Evolutionary conservation across 176 grass and related monocot species (phyloP).

Genomic region (bread wheat (Triticum aestivum)): IWGSC_CS_RefSeq_v2.1 NC_057802.1:425784682-425785181

Average conservation of each 20-base stretch:
- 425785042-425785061: background rate
- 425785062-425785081: background rate
- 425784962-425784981: background rate
- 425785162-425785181: background rate
- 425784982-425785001: background rate
- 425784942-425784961: background rate
- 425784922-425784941: background rate
- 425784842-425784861: background rate
- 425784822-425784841: background rate
- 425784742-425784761: background rate
- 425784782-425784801: background rate
- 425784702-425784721: background rate
- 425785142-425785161: background rate
- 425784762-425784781: background rate
- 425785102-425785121: background rate
- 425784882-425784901: background rate
- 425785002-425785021: background rate
- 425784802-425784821: background rate
- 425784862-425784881: background rate
- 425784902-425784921: background rate
- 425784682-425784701: background rate
- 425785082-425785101: background rate
- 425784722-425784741: background rate
- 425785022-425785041: background rate
- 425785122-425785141: background rate